phyloP scores from a whole-genome alignment of 2,329 filamentous ascomycete genomes.

The Chaetomium olivaceum region DNA sequence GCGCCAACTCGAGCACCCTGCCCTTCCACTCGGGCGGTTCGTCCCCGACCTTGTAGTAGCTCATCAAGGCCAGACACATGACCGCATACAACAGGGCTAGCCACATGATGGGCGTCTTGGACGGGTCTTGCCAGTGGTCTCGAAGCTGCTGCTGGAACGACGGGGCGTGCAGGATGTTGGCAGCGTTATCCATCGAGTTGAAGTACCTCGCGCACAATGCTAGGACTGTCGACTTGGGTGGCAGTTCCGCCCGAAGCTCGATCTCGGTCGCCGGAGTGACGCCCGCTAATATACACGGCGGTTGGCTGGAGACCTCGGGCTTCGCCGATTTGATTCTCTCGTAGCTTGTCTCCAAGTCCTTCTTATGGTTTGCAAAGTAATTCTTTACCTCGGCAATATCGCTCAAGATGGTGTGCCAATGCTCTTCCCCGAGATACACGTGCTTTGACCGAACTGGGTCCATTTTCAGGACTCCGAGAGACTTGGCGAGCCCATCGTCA shows the following conservation, averaged over 20 bases:
- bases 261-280: conserved; percentile 68
- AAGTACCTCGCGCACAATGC: conserved; percentile 87
- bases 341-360: conserved; percentile 81
- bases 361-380: conserved; percentile 83
- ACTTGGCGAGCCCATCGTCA: conserved; percentile 68
- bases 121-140: conserved; percentile 69
- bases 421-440: conserved; percentile 78
- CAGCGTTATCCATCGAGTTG: conserved; percentile 72
- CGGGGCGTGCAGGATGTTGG: conserved; percentile 76
- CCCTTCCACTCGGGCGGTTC: conserved; percentile 77
- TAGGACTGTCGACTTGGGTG: conserved; percentile 78
- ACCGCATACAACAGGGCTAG: conserved; percentile 75
- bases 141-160: conserved; percentile 76
- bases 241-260: conserved; percentile 78
- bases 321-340: conserved; percentile 73
- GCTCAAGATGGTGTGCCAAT: conserved; percentile 77
- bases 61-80: conserved; percentile 74
- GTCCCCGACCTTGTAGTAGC: conserved; percentile 76
- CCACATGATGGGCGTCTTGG: conserved; percentile 74
- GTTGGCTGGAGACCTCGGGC: conserved; percentile 58
- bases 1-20: conserved; percentile 59
- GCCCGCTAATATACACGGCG: conserved; percentile 78
- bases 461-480: conserved; percentile 80
- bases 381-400: conserved; percentile 92
- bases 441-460: conserved; percentile 75